Conservation (phyloP, 495 filamentous ascomycete genomes). For the Aspergillus coremiiformis region DNA sequence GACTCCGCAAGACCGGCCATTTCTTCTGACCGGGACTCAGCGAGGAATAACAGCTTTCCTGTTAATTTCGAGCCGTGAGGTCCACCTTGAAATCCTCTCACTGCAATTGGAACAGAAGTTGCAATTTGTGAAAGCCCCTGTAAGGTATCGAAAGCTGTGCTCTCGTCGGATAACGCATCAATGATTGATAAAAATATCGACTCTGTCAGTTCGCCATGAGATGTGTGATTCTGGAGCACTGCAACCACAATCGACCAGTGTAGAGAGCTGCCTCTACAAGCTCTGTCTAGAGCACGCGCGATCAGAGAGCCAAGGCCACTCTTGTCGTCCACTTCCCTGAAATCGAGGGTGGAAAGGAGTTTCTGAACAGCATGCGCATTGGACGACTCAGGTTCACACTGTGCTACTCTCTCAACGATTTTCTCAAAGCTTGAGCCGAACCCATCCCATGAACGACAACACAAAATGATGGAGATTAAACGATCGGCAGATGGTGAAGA, state of each 20-base stretch:
- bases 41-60: slow-evolving; percentile 48
- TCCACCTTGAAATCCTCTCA: slow-evolving; percentile 36
- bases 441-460: slow-evolving; percentile 35
- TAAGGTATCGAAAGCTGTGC: slow-evolving; percentile 26
- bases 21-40: slow-evolving; percentile 49
- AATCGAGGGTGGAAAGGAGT: slow-evolving; percentile 34
- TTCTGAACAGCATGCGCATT: slow-evolving; percentile 35
- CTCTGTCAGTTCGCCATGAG: slow-evolving; percentile 35
- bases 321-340: slow-evolving; percentile 31
- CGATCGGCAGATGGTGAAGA: slow-evolving; percentile 48
- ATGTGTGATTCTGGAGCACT: slow-evolving; percentile 38
- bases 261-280: slow-evolving; percentile 31
- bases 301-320: slow-evolving; percentile 30
- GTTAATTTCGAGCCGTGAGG: slow-evolving; percentile 46
- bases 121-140: slow-evolving; percentile 36
- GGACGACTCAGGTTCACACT: slow-evolving; percentile 32
- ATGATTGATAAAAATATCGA: slow-evolving; percentile 35
- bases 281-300: slow-evolving; percentile 29
- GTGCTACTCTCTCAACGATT: slow-evolving; percentile 31
- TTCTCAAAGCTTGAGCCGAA: slow-evolving; percentile 35
- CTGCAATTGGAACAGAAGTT: slow-evolving; percentile 26
- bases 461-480: slow-evolving; percentile 34
- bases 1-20: slow-evolving; percentile 43
- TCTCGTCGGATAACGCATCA: slow-evolving; percentile 30
- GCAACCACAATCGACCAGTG: slow-evolving; percentile 41